Evolutionary conservation across 129 eudicot species (phyloP).

Genomic region (Rutidosis leptorrhynchoides): DNA sequence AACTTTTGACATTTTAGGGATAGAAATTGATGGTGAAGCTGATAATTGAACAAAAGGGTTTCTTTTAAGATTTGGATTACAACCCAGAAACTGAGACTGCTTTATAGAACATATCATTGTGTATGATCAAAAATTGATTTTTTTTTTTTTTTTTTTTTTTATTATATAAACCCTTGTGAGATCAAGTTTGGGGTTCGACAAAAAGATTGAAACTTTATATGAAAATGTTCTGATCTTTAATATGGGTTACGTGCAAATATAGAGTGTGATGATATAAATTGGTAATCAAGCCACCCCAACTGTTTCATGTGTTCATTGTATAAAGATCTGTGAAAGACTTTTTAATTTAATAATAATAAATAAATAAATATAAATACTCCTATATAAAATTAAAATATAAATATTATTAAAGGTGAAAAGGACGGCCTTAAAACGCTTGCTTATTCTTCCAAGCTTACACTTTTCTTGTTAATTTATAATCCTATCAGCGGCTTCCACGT

Average conservation of each 20-base stretch:
- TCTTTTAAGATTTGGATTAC: conserved; percentile 1
- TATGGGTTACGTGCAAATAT: conserved; percentile 20
- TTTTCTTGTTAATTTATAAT: background rate
- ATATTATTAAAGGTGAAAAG: no score
- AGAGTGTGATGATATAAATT: conserved; percentile 19
- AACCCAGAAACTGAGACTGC: conserved; percentile 11
- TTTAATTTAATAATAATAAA: background rate
- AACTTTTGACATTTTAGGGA: conserved; percentile 15
- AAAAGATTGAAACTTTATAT: background rate
- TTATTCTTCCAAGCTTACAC: conserved; percentile 21
- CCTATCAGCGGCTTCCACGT: conserved; percentile 20
- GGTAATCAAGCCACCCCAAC: conserved; percentile 14
- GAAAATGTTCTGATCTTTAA: conserved; percentile 19
- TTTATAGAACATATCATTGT: conserved; percentile 24
- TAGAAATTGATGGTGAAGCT: conserved; percentile 20
- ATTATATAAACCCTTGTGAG: background rate
- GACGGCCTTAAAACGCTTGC: conserved; percentile 24
- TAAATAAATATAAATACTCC: no score
- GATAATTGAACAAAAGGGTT: conserved; percentile 25
- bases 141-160: no score
- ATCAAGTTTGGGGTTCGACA: conserved; percentile 19
- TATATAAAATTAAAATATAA: no score
- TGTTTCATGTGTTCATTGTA: conserved; percentile 15
- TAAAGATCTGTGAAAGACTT: conserved; percentile 30
- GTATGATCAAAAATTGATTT: conserved; percentile 6